These are phyloP conservation scores for Mycena belliarum DNA, from an alignment of 768 basidiomycete genomes.

Conservation along the genomic window DNA sequence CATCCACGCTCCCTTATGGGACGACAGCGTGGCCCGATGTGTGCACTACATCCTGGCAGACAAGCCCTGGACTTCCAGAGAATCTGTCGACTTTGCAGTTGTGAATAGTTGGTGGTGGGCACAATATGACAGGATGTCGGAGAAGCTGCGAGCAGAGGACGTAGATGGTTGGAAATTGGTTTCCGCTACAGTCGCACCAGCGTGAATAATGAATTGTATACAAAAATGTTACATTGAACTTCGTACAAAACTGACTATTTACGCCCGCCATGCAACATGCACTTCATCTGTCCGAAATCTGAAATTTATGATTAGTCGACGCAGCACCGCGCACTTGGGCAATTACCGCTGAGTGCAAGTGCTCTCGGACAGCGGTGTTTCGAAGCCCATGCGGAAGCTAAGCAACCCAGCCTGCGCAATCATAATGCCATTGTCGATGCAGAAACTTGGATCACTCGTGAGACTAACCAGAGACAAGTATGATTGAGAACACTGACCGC, in stretches of 20 bases:
- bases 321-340: neutral
- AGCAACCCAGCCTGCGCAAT: slow-evolving; percentile 97
- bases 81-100: slow-evolving; percentile 49
- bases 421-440: slow-evolving; percentile 99
- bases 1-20: slow-evolving; percentile 77
- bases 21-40: slow-evolving; percentile 81
- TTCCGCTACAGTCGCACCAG: slow-evolving; percentile 45
- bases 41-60: slow-evolving; percentile 85
- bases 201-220: slow-evolving; percentile 8
- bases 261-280: slow-evolving; percentile 84
- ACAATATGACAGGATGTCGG: slow-evolving; percentile 48
- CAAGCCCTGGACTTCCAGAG: slow-evolving; percentile 79
- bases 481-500: slow-evolving; percentile 52
- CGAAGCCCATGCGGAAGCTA: slow-evolving; percentile 86
- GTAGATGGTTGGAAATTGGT: slow-evolving; percentile 53
- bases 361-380: slow-evolving; percentile 75
- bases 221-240: slow-evolving; percentile 14
- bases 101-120: slow-evolving; percentile 84
- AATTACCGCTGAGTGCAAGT: slow-evolving; percentile 88
- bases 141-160: slow-evolving; percentile 46
- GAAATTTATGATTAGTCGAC: slow-evolving; percentile 2
- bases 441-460: slow-evolving; percentile 62
- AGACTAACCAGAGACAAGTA: neutral
- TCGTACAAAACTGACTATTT: slow-evolving; percentile 15
- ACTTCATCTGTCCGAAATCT: slow-evolving; percentile 97